These are phyloP conservation scores for Fusarium napiforme DNA, from an alignment of 2,329 filamentous ascomycete species.

Conservation along the genomic window DNA sequence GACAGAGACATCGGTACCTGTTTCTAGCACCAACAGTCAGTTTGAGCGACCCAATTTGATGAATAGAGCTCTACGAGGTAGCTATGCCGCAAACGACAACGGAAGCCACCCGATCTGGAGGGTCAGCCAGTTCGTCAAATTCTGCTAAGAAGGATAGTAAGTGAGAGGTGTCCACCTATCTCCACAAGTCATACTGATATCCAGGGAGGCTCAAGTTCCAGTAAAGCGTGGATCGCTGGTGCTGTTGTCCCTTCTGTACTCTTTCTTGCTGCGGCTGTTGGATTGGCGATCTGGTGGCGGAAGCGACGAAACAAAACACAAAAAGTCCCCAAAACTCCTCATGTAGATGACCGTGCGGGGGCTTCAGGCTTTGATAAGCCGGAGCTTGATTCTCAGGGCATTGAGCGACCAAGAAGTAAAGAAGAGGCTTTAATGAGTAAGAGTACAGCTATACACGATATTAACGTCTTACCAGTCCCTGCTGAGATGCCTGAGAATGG, in stretches of 20 bases:
- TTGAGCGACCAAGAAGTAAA: background rate
- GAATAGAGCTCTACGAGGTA: background rate
- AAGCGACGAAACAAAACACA: no score
- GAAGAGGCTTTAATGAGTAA: background rate
- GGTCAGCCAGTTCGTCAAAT: fast-evolving
- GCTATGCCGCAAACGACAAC: background rate
- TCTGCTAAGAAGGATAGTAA: no score
- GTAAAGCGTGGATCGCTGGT: background rate
- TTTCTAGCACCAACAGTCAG: background rate
- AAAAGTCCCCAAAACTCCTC: no score
- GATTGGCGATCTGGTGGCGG: background rate
- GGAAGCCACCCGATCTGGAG: fast-evolving
- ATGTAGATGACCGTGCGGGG: no score
- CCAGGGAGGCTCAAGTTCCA: background rate
- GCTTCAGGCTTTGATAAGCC: background rate
- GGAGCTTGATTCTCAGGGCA: background rate
- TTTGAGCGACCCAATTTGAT: background rate
- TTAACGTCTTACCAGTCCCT: fast-evolving
- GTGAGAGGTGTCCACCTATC: fast-evolving
- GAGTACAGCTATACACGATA: no score
- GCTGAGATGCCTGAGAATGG: background rate
- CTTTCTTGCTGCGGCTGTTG: fast-evolving
- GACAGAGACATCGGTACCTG: fast-evolving
- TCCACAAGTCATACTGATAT: background rate
- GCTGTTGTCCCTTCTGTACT: background rate